Evolutionary conservation across 495 filamentous ascomycete species (phyloP), one percentile per base, ranked within the genome.

Genomic region (Daldinia childiae): DNA sequence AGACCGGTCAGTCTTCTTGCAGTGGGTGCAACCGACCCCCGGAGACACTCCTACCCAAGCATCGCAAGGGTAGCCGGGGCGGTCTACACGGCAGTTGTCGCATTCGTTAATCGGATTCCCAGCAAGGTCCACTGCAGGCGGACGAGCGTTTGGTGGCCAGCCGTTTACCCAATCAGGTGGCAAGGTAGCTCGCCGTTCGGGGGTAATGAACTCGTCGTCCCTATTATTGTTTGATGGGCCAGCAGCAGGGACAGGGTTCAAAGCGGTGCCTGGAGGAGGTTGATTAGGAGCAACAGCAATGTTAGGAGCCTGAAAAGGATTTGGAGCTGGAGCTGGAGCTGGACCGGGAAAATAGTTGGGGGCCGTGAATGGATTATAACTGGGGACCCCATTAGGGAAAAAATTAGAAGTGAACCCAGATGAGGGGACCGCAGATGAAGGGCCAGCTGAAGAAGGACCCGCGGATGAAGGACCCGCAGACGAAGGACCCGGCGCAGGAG

Each of bases 11-110:
- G 0, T 8, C 15, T 34, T 41, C 36, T 30, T 51, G n/a, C 66
- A 69, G 14, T 27, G 1, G 34, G 43, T 51, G 17, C 66, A 69
- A 4, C 66, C 66, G 1, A 59, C 14, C 17, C 60, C 66, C 1
- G 64, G 64, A 29, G 64, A 34, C 0, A 24, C 21, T 7, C 14
- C 21, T 7, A 12, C n/a, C 11, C 55, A 19, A 19, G 54, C 63
- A 38, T 66, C 63, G 15, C 63, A 66, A 21, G 58, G 15, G 3
- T 34, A 17, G 11, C 43, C 58, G 12, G 30, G 30, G 5, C 11
- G 32, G 11, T 58, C 30, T 6, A 1, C 7, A 3, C 34, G 55
- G n/a, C 55, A 58, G 19, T 4, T 11, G 32, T 38, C n/a, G 30
- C 55, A 58, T 19, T 17, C 58, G 14, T 11, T 17, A 14, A 45